phyloP scores from a whole-genome alignment of 805 yeast genomes.

The Saccharomycopsis oosterbeekiorum region DNA sequence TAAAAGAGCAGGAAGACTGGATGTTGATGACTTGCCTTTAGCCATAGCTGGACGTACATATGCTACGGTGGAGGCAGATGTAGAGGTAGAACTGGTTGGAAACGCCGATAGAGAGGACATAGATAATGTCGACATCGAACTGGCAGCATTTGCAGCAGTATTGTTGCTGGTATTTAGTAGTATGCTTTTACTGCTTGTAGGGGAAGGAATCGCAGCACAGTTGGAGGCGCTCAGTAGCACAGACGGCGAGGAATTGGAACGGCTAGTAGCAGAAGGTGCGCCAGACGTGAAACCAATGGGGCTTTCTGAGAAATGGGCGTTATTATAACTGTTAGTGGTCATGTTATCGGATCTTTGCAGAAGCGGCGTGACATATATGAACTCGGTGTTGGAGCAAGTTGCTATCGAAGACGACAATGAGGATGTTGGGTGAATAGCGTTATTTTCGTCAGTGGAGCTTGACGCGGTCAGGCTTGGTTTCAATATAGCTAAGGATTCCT shows the following conservation, averaged over 20 bases:
- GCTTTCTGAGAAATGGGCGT: no score
- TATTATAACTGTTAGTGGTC: no score
- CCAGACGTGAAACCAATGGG: background rate
- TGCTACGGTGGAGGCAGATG: slow-evolving; percentile 13
- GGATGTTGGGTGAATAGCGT: background rate
- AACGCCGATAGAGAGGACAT: background rate
- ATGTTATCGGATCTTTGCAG: background rate
- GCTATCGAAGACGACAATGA: background rate
- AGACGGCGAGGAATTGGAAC: background rate
- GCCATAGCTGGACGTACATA: slow-evolving; percentile 9
- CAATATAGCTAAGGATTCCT: background rate
- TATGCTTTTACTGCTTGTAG: background rate
- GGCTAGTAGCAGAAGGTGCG: background rate
- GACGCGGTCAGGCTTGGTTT: background rate
- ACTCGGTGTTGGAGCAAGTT: background rate
- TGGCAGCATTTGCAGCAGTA: background rate
- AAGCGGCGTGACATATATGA: background rate
- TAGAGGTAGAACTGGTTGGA: slow-evolving; percentile 3
- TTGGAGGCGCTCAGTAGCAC: background rate
- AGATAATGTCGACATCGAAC: background rate
- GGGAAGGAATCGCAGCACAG: background rate
- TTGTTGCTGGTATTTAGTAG: background rate
- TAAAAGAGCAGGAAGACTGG: slow-evolving; percentile 16
- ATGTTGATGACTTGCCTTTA: slow-evolving; percentile 16
- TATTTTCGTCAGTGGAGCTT: background rate